Conservation (phyloP, 306 rosid species). For the Vigna mungo region DNA sequence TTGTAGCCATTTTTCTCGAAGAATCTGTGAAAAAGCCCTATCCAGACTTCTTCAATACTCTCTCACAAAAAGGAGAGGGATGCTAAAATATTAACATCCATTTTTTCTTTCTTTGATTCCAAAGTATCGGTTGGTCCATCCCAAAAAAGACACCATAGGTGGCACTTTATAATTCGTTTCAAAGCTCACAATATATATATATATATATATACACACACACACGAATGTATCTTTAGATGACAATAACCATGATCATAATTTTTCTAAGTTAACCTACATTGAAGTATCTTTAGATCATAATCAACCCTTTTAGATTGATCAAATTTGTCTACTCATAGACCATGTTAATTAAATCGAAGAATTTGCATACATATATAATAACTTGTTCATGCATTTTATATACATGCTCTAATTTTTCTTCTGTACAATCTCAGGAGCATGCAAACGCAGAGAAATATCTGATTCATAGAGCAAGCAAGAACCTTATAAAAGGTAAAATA, state of each 20-base stretch:
- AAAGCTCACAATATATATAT: no score
- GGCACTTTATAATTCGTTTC: not conserved
- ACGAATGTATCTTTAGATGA: no score
- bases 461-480: constrained; percentile 35
- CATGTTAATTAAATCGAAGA: constrained; percentile 48
- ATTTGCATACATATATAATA: constrained; percentile 13
- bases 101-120: not conserved
- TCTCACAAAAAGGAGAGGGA: not conserved
- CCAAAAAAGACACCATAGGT: not conserved
- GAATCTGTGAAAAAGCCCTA: constrained; percentile 8
- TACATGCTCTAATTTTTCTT: not conserved
- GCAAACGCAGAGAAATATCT: constrained; percentile 44
- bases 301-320: constrained; percentile 36
- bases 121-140: not conserved
- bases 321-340: constrained; percentile 37
- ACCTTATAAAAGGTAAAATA: constrained; percentile 47
- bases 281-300: constrained; percentile 44
- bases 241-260: not conserved
- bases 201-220: no score
- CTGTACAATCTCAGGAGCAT: constrained; percentile 3
- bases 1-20: not conserved
- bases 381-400: not conserved
- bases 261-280: not conserved
- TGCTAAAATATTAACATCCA: not conserved
- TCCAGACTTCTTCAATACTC: constrained; percentile 5